phyloP scores from a whole-genome alignment of 306 rosid genomes.

The Oxytropis ochrocephala region DNA sequence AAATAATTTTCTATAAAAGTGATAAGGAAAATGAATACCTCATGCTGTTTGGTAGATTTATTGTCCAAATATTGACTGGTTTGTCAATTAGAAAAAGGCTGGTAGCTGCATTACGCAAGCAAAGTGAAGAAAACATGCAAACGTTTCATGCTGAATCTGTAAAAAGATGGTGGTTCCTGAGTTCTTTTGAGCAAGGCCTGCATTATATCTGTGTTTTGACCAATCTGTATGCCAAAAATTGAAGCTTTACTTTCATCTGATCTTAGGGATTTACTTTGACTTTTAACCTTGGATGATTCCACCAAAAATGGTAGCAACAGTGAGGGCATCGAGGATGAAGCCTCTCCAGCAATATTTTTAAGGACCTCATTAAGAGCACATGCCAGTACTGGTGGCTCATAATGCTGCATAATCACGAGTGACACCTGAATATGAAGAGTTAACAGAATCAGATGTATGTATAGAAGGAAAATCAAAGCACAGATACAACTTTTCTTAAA shows the following conservation, averaged over 20 bases:
- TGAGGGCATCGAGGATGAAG: slow-evolving; percentile 39
- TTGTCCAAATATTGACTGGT: slow-evolving; percentile 29
- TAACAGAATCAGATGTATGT: background rate
- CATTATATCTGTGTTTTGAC: slow-evolving; percentile 48
- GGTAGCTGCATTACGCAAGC: slow-evolving; percentile 50
- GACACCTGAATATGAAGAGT: slow-evolving; percentile 51
- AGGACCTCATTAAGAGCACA: slow-evolving; percentile 74
- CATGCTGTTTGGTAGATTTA: slow-evolving; percentile 31
- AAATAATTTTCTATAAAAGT: background rate
- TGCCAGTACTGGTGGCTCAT: slow-evolving; percentile 64
- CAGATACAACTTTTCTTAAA: background rate
- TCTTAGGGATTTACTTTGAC: slow-evolving; percentile 34
- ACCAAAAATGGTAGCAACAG: slow-evolving; percentile 55
- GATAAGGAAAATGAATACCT: slow-evolving; percentile 40
- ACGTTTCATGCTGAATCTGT: slow-evolving; percentile 53
- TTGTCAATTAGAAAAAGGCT: slow-evolving; percentile 49
- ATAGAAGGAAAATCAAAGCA: background rate
- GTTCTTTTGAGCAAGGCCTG: slow-evolving; percentile 36
- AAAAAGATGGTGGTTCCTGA: slow-evolving; percentile 44
- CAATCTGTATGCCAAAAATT: slow-evolving; percentile 44
- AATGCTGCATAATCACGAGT: slow-evolving; percentile 49
- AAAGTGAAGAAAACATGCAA: slow-evolving; percentile 70
- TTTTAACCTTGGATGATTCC: slow-evolving; percentile 53
- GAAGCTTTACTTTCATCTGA: slow-evolving; percentile 22
- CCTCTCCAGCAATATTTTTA: slow-evolving; percentile 30